Evolutionary conservation across 169 alveolate genomes (phyloP).

Genomic region (Eimeria sp.): DNA sequence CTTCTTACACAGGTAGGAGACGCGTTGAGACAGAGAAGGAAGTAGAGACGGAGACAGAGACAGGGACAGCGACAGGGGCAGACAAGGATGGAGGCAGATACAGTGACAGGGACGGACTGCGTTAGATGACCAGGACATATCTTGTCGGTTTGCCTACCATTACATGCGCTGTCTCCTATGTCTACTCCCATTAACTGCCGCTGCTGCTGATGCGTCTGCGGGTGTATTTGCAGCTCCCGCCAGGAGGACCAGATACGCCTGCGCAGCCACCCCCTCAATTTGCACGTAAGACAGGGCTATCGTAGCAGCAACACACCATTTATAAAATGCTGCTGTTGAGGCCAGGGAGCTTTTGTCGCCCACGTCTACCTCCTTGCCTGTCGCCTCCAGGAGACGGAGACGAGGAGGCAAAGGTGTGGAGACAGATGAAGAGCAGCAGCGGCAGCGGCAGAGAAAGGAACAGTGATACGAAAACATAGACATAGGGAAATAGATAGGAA

Average conservation of each 20-base stretch:
- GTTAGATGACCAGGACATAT: not conserved
- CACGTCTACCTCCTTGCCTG: too few species aligned
- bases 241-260: constrained; percentile 25
- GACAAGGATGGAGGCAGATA: constrained; percentile 71
- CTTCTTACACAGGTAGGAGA: constrained; percentile 87
- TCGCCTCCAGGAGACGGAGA: too few species aligned
- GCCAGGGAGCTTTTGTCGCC: too few species aligned
- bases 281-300: constrained; percentile 10
- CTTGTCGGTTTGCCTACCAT: not conserved
- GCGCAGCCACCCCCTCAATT: constrained; percentile 21
- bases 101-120: constrained; percentile 76
- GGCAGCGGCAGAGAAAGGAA: too few species aligned
- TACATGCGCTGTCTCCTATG: not conserved
- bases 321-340: too few species aligned
- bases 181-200: not conserved
- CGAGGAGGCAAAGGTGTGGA: too few species aligned
- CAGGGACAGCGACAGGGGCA: constrained; percentile 81
- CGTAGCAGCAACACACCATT: not conserved
- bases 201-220: not conserved
- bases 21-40: constrained; percentile 83
- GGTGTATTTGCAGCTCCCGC: constrained; percentile 29
- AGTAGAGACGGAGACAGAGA: constrained; percentile 69
- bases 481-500: too few species aligned
- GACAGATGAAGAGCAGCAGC: too few species aligned
- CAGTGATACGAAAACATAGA: too few species aligned